phyloP scores from a whole-genome alignment of 2,329 filamentous ascomycete genomes.

The Fusarium zealandicum region DNA sequence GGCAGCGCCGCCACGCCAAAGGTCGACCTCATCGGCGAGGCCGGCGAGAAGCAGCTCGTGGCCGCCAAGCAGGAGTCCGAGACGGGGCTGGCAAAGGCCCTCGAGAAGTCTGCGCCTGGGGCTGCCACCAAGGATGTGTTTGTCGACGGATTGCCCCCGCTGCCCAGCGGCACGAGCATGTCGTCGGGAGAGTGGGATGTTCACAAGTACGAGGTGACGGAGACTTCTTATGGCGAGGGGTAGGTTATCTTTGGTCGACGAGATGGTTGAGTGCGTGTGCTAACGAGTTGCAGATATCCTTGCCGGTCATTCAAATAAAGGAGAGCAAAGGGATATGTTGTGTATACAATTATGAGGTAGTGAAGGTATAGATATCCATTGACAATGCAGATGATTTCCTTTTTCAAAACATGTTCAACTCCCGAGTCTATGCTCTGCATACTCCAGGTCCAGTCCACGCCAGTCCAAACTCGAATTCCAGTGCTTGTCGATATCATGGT shows the following conservation, averaged over 20 bases:
- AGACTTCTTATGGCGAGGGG: conserved; percentile 75
- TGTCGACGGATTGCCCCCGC: conserved; percentile 82
- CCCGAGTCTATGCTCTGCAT: not conserved
- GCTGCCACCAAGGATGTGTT: conserved; percentile 72
- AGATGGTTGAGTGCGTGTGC: not conserved
- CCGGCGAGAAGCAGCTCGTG: conserved; percentile 70
- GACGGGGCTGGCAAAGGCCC: conserved; percentile 74
- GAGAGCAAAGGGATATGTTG: conserved; percentile 30
- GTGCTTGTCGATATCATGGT: not conserved
- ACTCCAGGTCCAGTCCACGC: not conserved
- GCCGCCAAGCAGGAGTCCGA: conserved; percentile 77
- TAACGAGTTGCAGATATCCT: conserved; percentile 60
- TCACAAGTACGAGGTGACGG: conserved; percentile 70
- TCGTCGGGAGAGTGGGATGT: conserved; percentile 65
- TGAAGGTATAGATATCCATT: conserved; percentile 43
- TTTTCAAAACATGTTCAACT: conserved; percentile 14
- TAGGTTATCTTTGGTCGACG: conserved; percentile 55
- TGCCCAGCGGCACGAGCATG: conserved; percentile 74
- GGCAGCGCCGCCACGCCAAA: conserved; percentile 84
- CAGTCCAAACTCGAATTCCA: conserved; percentile 8
- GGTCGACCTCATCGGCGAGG: conserved; percentile 77
- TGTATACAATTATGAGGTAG: conserved; percentile 44
- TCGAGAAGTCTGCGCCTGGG: conserved; percentile 61
- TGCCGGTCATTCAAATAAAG: conserved; percentile 67
- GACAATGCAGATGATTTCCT: conserved; percentile 42